Evolutionary conservation across 768 basidiomycete species (phyloP), one percentile per base, ranked within the genome.

Genomic region (Bullera alba): DNA sequence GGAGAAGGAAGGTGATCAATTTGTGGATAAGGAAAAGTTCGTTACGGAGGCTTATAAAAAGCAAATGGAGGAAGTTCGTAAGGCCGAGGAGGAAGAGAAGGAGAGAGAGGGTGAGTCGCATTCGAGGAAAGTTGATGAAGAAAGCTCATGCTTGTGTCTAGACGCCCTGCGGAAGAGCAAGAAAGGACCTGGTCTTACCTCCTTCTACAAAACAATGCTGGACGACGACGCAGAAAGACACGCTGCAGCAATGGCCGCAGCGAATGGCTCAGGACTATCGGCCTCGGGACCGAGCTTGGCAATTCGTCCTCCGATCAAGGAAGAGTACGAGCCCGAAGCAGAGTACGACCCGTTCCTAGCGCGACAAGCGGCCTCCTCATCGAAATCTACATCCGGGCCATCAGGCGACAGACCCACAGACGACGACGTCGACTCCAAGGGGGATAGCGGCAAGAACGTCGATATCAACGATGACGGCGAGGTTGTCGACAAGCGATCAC

Each of bases 401-500:
- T n/a, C n/a, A n/a, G n/a, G n/a, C n/a, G 34, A 48, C 50, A 10
- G 28, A 43, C 4, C 6, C 50, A 17, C 48, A 19, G 12, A 14
- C 38, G 14, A 22, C n/a, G n/a, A n/a, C 12, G 12, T 22, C 38
- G 8, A 14, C 42, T 16, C n/a, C 44, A n/a, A n/a, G 3, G 36
- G 23, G n/a, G 39, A 45, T 2, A 78, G 85, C 63, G 92, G 91
- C 21, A 86, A 86, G 70, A 78, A 82, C 10, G 83, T 99, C 28
- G 93, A 96, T 72, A 75, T 96, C 28, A 97, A 97, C 71, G 93
- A 97, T 71, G 92, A 96, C 61, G 92, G 91, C 61, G 87, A 92
- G 69, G 91, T 97, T 39, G 85, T 99, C 42, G 95, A 99, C 75
- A 91, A 92, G 67, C 83, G 92, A 49, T 87, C 92, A 46, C 76